Conservation (phyloP, 2,329 filamentous ascomycete species). For the Coniochaeta prunicola region DNA sequence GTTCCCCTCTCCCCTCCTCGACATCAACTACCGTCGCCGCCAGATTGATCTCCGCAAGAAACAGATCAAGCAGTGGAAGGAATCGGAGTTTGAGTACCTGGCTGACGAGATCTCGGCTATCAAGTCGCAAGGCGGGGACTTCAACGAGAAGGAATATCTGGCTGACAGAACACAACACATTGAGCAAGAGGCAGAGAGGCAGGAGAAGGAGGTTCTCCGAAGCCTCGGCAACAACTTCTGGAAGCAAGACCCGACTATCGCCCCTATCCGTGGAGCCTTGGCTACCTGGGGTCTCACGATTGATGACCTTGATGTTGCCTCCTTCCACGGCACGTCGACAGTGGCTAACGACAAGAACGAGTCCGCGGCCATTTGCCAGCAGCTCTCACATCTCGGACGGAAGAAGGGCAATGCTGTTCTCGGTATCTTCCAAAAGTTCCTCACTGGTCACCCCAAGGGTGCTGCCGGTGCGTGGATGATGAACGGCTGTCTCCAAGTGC, state of each 20-base stretch:
- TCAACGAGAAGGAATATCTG: slow-evolving; percentile 79
- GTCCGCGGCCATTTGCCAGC: slow-evolving; percentile 93
- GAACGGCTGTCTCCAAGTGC: slow-evolving; percentile 93
- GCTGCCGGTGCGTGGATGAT: slow-evolving; percentile 99
- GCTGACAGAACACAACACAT: slow-evolving; percentile 81
- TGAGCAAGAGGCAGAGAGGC: slow-evolving; percentile 76
- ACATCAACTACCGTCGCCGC: slow-evolving; percentile 94
- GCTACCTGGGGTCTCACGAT: slow-evolving; percentile 98
- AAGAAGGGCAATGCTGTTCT: slow-evolving; percentile 94
- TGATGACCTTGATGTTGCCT: slow-evolving; percentile 89
- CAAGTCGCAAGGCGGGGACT: slow-evolving; percentile 67
- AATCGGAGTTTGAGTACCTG: slow-evolving; percentile 86
- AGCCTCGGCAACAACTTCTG: slow-evolving; percentile 98
- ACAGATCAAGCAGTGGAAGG: slow-evolving; percentile 95
- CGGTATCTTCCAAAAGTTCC: slow-evolving; percentile 98
- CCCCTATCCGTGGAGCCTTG: slow-evolving; percentile 88
- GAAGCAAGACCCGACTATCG: slow-evolving; percentile 90
- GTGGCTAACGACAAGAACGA: slow-evolving; percentile 99
- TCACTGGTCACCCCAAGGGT: slow-evolving; percentile 98
- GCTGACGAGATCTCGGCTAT: slow-evolving; percentile 90
- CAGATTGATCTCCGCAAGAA: slow-evolving; percentile 91
- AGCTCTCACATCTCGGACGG: slow-evolving; percentile 88
- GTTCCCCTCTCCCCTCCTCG: slow-evolving; percentile 90
- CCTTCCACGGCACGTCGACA: slow-evolving; percentile 98
- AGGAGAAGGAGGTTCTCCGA: slow-evolving; percentile 87